Conservation (phyloP, 2,329 filamentous ascomycete genomes). For the Geosmithia flava region DNA sequence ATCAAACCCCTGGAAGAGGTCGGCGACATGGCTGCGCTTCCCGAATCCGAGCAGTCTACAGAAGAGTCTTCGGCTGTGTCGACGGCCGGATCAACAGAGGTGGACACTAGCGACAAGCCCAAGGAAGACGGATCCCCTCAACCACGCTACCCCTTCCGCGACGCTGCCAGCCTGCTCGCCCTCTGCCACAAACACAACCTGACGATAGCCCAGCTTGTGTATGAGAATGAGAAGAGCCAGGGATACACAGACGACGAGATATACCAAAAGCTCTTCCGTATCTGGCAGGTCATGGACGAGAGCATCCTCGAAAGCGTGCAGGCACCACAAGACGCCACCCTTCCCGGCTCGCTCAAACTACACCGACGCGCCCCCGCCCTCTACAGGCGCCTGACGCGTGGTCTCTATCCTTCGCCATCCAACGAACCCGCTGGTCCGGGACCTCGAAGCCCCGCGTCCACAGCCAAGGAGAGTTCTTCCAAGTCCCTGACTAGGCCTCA, state of each 20-base stretch:
- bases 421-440: constrained; percentile 3
- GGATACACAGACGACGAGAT: constrained; percentile 37
- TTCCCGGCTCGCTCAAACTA: constrained; percentile 34
- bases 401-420: constrained; percentile 26
- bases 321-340: constrained; percentile 23
- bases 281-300: constrained; percentile 39
- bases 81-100: constrained; percentile 4
- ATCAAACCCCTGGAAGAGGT: constrained; percentile 20
- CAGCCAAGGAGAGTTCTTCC: not conserved
- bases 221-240: constrained; percentile 38
- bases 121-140: constrained; percentile 11
- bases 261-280: constrained; percentile 29
- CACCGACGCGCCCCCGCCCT: constrained; percentile 31
- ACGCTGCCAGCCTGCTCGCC: constrained; percentile 30
- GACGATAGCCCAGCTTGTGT: constrained; percentile 37
- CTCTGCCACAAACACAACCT: constrained; percentile 36
- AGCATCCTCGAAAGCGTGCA: constrained; percentile 37
- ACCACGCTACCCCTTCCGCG: constrained; percentile 32
- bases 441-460: not conserved
- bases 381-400: constrained; percentile 30
- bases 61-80: not conserved
- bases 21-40: constrained; percentile 4
- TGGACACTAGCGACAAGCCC: constrained; percentile 4
- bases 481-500: not conserved
- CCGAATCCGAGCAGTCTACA: not conserved